Percentiles rank a stretch among this genome's conserved stretches.
Conservation (phyloP, 225 moss, liverwort and hornwort species). For the Straminergon stramineum region DNA sequence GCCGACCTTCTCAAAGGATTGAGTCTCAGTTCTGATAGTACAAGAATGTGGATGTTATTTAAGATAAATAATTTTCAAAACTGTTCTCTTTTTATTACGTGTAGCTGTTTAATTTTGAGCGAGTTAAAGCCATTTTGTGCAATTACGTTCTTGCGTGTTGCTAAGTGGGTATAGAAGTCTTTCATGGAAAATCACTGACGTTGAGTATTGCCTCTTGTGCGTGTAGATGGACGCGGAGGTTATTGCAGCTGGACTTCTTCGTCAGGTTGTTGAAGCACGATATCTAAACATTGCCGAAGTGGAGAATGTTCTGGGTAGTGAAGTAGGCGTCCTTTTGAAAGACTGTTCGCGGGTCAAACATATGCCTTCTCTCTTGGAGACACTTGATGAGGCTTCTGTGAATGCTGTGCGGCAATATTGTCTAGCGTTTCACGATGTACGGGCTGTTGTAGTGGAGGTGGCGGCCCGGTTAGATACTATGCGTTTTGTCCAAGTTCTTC, state of each 20-base stretch:
- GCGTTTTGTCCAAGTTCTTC: conserved; percentile 65
- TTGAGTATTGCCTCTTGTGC: neutral
- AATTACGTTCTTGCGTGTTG: neutral
- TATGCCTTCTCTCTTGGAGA: conserved; percentile 72
- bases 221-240: conserved; percentile 88
- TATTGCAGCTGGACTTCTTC: conserved; percentile 76
- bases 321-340: conserved; percentile 61
- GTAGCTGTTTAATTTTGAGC: neutral
- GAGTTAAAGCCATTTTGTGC: neutral
- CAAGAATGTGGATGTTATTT: neutral
- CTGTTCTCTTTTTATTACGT: neutral
- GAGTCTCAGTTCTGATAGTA: neutral
- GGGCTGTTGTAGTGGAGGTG: conserved; percentile 76
- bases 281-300: conserved; percentile 37
- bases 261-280: conserved; percentile 56
- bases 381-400: conserved; percentile 65
- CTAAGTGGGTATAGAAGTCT: neutral
- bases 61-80: neutral
- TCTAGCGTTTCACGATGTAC: conserved; percentile 80
- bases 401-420: conserved; percentile 76
- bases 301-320: conserved; percentile 54
- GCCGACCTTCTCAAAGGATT: neutral
- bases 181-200: neutral
- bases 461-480: conserved; percentile 78
- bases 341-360: conserved; percentile 64